A percentile compares a stretch with the other conserved stretches of the same genome.
Conservation (phyloP, 257 asterid species). For the Pogostemon cablin region DNA sequence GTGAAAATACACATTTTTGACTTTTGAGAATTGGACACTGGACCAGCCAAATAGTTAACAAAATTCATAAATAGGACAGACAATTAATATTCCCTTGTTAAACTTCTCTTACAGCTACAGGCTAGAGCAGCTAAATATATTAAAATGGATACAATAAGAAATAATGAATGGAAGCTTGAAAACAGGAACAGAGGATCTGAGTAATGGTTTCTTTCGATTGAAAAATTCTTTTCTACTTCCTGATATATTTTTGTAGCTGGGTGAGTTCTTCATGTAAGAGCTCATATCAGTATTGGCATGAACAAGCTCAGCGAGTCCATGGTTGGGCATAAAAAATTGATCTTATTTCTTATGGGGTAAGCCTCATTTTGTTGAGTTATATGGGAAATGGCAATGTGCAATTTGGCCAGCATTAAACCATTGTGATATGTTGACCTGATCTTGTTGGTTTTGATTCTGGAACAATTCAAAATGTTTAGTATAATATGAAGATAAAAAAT, state of each 20-base stretch:
- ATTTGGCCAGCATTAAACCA: not conserved
- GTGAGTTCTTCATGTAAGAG: not conserved
- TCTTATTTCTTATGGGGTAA: not conserved
- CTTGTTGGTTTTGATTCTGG: not conserved
- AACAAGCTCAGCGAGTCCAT: not conserved
- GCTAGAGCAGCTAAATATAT: too few relatives aligned
- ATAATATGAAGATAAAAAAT: not conserved
- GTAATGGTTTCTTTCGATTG: slow-evolving; percentile 2
- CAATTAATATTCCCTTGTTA: too few relatives aligned
- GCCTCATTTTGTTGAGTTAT: not conserved
- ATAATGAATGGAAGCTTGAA: too few relatives aligned
- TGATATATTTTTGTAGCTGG: not conserved
- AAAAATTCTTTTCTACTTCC: not conserved
- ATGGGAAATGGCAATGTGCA: not conserved
- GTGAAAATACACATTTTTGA: too few relatives aligned
- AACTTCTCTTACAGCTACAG: too few relatives aligned
- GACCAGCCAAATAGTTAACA: too few relatives aligned
- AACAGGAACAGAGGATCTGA: not conserved
- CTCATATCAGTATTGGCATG: not conserved
- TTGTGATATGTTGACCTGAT: not conserved
- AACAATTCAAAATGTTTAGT: not conserved
- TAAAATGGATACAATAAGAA: too few relatives aligned
- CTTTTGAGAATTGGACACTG: too few relatives aligned
- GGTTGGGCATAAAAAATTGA: not conserved
- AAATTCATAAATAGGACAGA: too few relatives aligned